These are phyloP conservation scores for Papiliotrema flavescens DNA, from an alignment of 1,284 basidiomycete genomes.

Conservation along the genomic window DNA sequence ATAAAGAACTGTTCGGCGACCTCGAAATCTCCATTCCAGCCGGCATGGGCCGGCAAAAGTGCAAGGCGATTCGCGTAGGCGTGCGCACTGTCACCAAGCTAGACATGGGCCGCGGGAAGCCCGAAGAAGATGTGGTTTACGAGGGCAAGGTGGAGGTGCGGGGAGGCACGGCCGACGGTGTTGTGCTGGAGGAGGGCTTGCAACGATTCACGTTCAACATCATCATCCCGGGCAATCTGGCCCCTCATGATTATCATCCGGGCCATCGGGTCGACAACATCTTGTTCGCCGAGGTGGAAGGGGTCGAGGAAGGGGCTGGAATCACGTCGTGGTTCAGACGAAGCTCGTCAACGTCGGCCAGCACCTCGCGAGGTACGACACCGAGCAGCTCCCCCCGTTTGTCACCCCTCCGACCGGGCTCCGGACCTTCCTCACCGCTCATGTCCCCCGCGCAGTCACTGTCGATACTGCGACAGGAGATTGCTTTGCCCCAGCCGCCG, in stretches of 20 bases:
- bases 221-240: constrained; percentile 20
- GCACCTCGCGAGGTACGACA: not conserved
- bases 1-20: constrained; percentile 22
- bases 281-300: constrained; percentile 24
- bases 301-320: constrained; percentile 5
- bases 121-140: constrained; percentile 30
- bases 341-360: not conserved
- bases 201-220: constrained; percentile 30
- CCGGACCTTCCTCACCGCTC: constrained; percentile 2
- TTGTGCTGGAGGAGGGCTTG: constrained; percentile 27
- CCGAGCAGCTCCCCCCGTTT: not conserved
- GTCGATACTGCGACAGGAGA: constrained; percentile 1
- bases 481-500: not conserved
- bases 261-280: constrained; percentile 15
- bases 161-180: constrained; percentile 17
- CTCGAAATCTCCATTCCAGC: constrained; percentile 25
- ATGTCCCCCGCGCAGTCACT: constrained; percentile 1
- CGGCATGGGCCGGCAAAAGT: constrained; percentile 18
- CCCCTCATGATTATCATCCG: constrained; percentile 26
- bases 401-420: constrained; percentile 1
- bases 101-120: constrained; percentile 21
- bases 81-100: constrained; percentile 17
- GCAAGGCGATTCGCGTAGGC: constrained; percentile 31
- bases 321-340: not conserved
- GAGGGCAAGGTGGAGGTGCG: constrained; percentile 18